phyloP scores from a whole-genome alignment of 2,329 filamentous ascomycete species.

The Fusarium sp. region DNA sequence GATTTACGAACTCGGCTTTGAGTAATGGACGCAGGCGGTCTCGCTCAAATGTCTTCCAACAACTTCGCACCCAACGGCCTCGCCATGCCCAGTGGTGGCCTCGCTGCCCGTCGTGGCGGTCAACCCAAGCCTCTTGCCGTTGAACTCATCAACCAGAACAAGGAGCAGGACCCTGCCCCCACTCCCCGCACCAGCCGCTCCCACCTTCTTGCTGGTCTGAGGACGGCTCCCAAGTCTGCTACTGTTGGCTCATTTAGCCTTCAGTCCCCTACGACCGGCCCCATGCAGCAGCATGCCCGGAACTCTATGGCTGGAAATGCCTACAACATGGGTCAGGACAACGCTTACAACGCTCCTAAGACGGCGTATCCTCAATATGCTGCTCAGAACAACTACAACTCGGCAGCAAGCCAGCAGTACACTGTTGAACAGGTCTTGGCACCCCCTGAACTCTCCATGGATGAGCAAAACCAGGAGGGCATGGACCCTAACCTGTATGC shows the following conservation, averaged over 20 bases:
- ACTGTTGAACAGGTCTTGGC: constrained; percentile 91
- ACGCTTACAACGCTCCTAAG: constrained; percentile 66
- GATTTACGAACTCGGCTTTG: constrained; percentile 50
- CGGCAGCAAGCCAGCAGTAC: constrained; percentile 65
- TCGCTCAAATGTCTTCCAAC: constrained; percentile 98
- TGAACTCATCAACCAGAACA: constrained; percentile 77
- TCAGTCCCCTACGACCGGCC: constrained; percentile 67
- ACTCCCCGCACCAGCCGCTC: constrained; percentile 95
- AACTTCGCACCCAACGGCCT: constrained; percentile 79
- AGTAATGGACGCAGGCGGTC: constrained; percentile 95
- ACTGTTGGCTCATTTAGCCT: constrained; percentile 79
- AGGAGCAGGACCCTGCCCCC: constrained; percentile 74
- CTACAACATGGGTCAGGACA: constrained; percentile 61
- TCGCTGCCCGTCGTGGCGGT: constrained; percentile 86
- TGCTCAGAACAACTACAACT: constrained; percentile 52
- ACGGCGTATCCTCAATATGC: constrained; percentile 67
- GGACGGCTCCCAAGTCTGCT: constrained; percentile 91
- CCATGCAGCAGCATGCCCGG: constrained; percentile 59
- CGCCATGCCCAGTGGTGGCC: constrained; percentile 81
- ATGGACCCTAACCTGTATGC: constrained; percentile 85
- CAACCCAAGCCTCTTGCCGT: constrained; percentile 91
- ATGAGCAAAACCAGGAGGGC: constrained; percentile 73
- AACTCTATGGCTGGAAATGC: constrained; percentile 61
- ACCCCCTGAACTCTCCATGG: constrained; percentile 83
- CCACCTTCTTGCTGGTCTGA: constrained; percentile 90